Percentiles rank a stretch among this genome's conserved stretches.
These are phyloP conservation scores for Xylariaceae sp. DNA, from an alignment of 2,329 filamentous ascomycete genomes.

Conservation along the genomic window DNA sequence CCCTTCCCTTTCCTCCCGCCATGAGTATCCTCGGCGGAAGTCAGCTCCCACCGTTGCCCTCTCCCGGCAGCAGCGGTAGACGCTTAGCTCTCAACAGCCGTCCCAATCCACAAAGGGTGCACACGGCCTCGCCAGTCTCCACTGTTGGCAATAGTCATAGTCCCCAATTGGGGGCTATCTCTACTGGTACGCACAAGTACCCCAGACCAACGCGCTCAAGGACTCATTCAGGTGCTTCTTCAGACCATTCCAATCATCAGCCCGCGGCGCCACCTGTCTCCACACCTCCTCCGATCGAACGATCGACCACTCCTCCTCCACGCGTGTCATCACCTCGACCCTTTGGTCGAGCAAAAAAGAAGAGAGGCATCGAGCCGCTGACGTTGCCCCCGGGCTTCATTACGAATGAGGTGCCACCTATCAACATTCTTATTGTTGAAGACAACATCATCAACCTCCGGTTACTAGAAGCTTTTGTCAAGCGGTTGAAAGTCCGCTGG, in stretches of 20 bases:
- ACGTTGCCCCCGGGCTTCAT: constrained; percentile 59
- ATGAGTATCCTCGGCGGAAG: constrained; percentile 79
- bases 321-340: constrained; percentile 43
- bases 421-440: constrained; percentile 96
- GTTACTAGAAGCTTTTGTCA: constrained; percentile 91
- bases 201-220: constrained; percentile 45
- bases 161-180: constrained; percentile 33
- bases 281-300: constrained; percentile 48
- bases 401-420: constrained; percentile 81
- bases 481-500: constrained; percentile 91
- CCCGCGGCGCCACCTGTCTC: constrained; percentile 47
- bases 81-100: constrained; percentile 35
- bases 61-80: constrained; percentile 65
- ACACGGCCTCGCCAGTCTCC: constrained; percentile 67
- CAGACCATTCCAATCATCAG: constrained; percentile 44
- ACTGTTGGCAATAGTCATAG: constrained; percentile 48
- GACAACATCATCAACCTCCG: constrained; percentile 98
- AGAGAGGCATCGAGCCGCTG: constrained; percentile 42
- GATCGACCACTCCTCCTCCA: constrained; percentile 50
- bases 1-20: constrained; percentile 47
- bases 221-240: constrained; percentile 53
- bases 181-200: constrained; percentile 37
- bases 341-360: constrained; percentile 44
- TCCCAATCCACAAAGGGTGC: constrained; percentile 56
- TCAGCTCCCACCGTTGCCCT: constrained; percentile 73